Evolutionary conservation across 805 yeast genomes (phyloP).

Genomic region (Metschnikowia aberdeeniae): DNA sequence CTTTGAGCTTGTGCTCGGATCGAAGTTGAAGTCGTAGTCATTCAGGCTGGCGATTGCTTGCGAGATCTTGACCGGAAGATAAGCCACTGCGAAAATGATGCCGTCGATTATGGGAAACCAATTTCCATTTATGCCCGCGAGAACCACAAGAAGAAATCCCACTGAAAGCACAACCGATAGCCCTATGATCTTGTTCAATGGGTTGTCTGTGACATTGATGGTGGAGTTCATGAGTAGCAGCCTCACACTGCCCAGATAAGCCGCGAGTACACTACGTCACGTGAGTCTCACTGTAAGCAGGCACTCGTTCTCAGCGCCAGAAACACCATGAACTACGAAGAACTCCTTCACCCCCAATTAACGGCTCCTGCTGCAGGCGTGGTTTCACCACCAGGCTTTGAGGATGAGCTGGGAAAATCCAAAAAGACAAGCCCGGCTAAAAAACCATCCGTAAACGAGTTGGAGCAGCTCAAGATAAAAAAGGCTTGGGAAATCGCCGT

Average conservation of each 20-base stretch:
- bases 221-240: constrained; percentile 16
- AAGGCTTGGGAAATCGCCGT: constrained; percentile 86
- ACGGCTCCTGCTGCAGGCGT: constrained; percentile 7
- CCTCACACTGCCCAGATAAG: neutral
- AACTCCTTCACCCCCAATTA: constrained; percentile 13
- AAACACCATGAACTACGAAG: constrained; percentile 9
- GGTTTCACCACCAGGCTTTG: constrained; percentile 21
- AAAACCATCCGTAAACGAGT: constrained; percentile 18
- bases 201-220: constrained; percentile 32
- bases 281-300: neutral
- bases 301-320: neutral
- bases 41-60: constrained; percentile 28
- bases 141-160: constrained; percentile 83
- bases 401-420: constrained; percentile 1
- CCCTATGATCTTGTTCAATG: constrained; percentile 73
- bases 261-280: neutral
- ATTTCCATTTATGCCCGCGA: constrained; percentile 82
- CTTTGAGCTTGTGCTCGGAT: constrained; percentile 23
- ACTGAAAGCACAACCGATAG: constrained; percentile 76
- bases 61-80: constrained; percentile 35
- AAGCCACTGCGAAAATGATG: constrained; percentile 38
- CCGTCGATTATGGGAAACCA: constrained; percentile 85
- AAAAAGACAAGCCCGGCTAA: constrained; percentile 5
- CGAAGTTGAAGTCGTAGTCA: constrained; percentile 43
- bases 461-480: constrained; percentile 44